Conservation (phyloP, 164 flowering plant species). For the Liquidambar formosana region DNA sequence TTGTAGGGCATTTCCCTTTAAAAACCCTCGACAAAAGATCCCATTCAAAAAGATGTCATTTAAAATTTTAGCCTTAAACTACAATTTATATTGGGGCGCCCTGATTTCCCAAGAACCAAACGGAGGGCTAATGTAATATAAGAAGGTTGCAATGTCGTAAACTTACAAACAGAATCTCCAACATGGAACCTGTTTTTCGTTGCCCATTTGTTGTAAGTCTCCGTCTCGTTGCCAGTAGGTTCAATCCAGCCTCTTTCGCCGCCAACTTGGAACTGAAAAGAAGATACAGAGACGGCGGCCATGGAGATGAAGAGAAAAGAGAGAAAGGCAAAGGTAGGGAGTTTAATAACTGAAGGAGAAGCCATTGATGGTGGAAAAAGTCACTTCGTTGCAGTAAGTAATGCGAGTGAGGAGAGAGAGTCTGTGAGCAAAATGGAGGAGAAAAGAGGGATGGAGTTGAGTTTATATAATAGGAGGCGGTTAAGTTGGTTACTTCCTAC, state of each 20-base stretch:
- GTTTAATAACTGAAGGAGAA: constrained; percentile 13
- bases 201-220: constrained; percentile 57
- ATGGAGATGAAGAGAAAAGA: constrained; percentile 13
- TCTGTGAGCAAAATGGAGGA: not conserved
- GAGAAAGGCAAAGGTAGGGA: constrained; percentile 3
- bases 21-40: too few relatives aligned
- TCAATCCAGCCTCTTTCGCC: constrained; percentile 47
- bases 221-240: constrained; percentile 42
- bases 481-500: not conserved
- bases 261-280: constrained; percentile 51
- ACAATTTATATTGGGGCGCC: too few relatives aligned
- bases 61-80: too few relatives aligned
- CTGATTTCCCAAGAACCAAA: not conserved
- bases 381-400: not conserved
- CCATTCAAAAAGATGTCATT: too few relatives aligned
- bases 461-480: not conserved
- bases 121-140: not conserved
- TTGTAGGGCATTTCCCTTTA: too few relatives aligned
- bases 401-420: not conserved
- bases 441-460: not conserved
- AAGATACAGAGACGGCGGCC: constrained; percentile 19
- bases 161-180: constrained; percentile 63
- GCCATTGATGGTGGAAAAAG: constrained; percentile 19
- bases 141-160: not conserved
- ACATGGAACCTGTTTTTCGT: constrained; percentile 51